Base-by-base conservation (phyloP, 352 stramenopile genomes). In the Phytophthora crassamura region DNA sequence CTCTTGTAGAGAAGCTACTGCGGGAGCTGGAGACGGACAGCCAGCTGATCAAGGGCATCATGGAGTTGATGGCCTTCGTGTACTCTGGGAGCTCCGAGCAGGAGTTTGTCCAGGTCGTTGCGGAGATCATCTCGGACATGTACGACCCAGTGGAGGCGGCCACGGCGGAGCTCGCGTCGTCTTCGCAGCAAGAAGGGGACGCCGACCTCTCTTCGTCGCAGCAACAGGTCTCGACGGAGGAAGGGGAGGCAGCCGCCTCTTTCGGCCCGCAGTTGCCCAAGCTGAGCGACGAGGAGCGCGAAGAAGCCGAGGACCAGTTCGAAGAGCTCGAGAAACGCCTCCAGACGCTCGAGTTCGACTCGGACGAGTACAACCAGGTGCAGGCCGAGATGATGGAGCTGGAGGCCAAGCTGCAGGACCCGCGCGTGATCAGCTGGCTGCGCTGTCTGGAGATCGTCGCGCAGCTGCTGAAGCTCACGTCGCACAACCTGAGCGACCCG, bases 81-180 rank as follows among this genome's bases (percentile, higher is more conserved):
- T 84, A 92, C 32, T 78, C 82, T 9, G 70, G 75, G n/a, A 88
- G 71, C 41, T 85, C 79, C 1, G 82, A 93, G 47, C 79, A 88
- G 62, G 84, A 91, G 59, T 94, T 94, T 55, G 82, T 90, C 38
- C 84, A 90, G 46, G 74, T 91, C 2, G 78, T 93, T 1, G 82
- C 84, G 10, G 86, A 94, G 50, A 92, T 91, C 32, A 78, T 86
- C 36, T 89, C 78, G 4, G 86, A 94, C 46, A 58, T 94, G 64
- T 94, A 91, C 50, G 86, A 94, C 33, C 71, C 74, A 0, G 74
- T 94, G 18, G 83, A 93, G 49, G 70, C 60, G 43, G 45, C 22
- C n/a, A 63, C 40, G 16, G 36, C 55, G 34, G 63, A 76, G 8
- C 45, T 40, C 2, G 61, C 52, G 7, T 20, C 41, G 20, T 67